Evolutionary conservation across 2,329 filamentous ascomycete genomes (phyloP).

Genomic region (Fusarium nematophilum): DNA sequence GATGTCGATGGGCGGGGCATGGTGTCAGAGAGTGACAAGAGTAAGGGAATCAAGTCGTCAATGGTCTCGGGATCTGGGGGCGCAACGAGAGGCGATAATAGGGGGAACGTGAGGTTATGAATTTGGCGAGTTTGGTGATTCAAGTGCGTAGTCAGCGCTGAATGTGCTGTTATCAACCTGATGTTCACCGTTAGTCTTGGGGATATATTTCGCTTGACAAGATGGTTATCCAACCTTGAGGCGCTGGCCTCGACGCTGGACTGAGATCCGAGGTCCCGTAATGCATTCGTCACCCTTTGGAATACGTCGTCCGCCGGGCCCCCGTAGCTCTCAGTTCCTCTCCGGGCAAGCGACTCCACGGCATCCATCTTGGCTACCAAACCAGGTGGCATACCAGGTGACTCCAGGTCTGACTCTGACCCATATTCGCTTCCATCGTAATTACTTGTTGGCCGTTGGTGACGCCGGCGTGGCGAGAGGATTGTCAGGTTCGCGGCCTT

Average conservation of each 20-base stretch:
- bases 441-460: conserved; percentile 65
- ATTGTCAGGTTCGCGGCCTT: conserved; percentile 58
- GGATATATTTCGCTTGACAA: neutral
- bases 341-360: conserved; percentile 75
- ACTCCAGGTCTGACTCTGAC: conserved; percentile 76
- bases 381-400: conserved; percentile 73
- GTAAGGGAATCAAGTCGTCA: conserved; percentile 75
- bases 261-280: conserved; percentile 79
- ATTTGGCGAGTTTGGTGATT: conserved; percentile 80
- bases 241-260: conserved; percentile 77
- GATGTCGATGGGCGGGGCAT: conserved; percentile 74
- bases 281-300: conserved; percentile 73
- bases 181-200: conserved; percentile 25
- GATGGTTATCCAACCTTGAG: conserved; percentile 65
- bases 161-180: conserved; percentile 80
- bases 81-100: conserved; percentile 75
- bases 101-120: conserved; percentile 76
- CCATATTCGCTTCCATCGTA: conserved; percentile 83
- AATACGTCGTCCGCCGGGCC: conserved; percentile 74
- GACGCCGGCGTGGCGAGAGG: conserved; percentile 57
- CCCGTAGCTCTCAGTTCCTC: conserved; percentile 74
- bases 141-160: conserved; percentile 79
- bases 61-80: conserved; percentile 73
- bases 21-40: conserved; percentile 71
- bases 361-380: conserved; percentile 77